Conservation (phyloP, 2,329 filamentous ascomycete species). For the Ophiocordyceps australis region DNA sequence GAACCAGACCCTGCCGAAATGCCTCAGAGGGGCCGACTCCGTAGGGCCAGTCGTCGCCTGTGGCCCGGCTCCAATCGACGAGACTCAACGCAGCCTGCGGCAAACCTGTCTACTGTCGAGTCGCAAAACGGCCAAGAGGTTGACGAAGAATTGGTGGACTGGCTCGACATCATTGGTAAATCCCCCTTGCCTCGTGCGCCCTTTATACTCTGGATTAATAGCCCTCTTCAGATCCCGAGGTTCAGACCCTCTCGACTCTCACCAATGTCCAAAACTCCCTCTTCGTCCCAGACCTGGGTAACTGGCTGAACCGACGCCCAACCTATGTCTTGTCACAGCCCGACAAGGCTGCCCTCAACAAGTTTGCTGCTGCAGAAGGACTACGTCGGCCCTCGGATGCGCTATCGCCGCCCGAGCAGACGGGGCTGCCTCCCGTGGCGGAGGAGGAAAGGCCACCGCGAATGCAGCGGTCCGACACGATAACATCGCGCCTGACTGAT, state of each 20-base stretch:
- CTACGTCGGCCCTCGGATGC: slow-evolving; percentile 3
- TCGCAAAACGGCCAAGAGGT: slow-evolving; percentile 13
- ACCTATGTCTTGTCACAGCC: slow-evolving; percentile 54
- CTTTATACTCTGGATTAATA: slow-evolving; percentile 63
- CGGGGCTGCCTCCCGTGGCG: neutral
- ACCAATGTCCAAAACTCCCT: slow-evolving; percentile 85
- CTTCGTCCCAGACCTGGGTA: slow-evolving; percentile 67
- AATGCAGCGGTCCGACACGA: slow-evolving; percentile 30
- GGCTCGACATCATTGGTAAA: slow-evolving; percentile 20
- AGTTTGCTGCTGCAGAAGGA: slow-evolving; percentile 5
- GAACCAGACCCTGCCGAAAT: neutral
- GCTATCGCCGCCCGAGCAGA: neutral
- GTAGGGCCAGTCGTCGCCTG: slow-evolving; percentile 1
- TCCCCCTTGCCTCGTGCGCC: slow-evolving; percentile 1
- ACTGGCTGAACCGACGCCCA: slow-evolving; percentile 56
- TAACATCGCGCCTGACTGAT: slow-evolving; percentile 49
- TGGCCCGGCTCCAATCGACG: slow-evolving; percentile 1
- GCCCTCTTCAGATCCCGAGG: slow-evolving; percentile 67
- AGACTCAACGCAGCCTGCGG: slow-evolving; percentile 1
- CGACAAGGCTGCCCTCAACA: slow-evolving; percentile 3
- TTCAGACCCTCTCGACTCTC: slow-evolving; percentile 64
- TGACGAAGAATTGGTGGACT: slow-evolving; percentile 18
- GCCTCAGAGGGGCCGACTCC: neutral
- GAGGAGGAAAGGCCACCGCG: slow-evolving; percentile 5
- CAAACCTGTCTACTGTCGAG: slow-evolving; percentile 2